Base-by-base conservation (phyloP, 129 eudicot species). In the Ambrosia trifida region DNA sequence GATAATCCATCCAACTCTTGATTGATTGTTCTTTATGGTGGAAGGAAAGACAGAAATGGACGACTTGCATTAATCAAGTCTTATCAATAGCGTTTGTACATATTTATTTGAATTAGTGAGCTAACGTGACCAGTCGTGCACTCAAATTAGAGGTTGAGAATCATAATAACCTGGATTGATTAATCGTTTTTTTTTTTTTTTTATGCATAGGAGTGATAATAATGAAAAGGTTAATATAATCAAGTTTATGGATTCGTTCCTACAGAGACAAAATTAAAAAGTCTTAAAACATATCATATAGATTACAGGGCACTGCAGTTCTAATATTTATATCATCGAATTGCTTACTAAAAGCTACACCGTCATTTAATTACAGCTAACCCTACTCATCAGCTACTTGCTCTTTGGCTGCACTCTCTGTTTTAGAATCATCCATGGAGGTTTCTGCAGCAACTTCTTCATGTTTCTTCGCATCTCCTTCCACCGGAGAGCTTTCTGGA, bases 311-410 rank as follows among this genome's bases (percentile, higher is more conserved):
- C 56, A 16, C 40, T 35, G 40, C 5, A 6, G 20, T 50, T 1
- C 3, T 50, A 50, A n/a, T 17, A 50, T 50, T 50, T 50, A 50
- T 50, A 50, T 50, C 56, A 46, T 14, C 52, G 14, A 46, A 11
- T 46, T 2, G 56, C 56, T 50, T 50, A 50, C 24, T 4, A n/a
- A 50, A 50, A 50, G 56, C 56, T 50, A 50, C n/a, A 50, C 56
- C 58, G 17, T 51, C 58, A 51, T 20, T 17, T 51, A 19, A 56
- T 20, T 56, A 56, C 62, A 56, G 33, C 62, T 56, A 56, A 50
- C 33, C 73, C 16, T 32, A 46, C 30, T 69, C 49, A 33, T 56
- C 64, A 51, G 20, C 45, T 18, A 11, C 63, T 16, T 51, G 73
- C 50, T 47, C 73, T 32, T 49, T n/a, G 47, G 5, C 47, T 46